These are phyloP conservation scores for Myrica gale DNA, from an alignment of 306 rosid species.

Conservation along the genomic window DNA sequence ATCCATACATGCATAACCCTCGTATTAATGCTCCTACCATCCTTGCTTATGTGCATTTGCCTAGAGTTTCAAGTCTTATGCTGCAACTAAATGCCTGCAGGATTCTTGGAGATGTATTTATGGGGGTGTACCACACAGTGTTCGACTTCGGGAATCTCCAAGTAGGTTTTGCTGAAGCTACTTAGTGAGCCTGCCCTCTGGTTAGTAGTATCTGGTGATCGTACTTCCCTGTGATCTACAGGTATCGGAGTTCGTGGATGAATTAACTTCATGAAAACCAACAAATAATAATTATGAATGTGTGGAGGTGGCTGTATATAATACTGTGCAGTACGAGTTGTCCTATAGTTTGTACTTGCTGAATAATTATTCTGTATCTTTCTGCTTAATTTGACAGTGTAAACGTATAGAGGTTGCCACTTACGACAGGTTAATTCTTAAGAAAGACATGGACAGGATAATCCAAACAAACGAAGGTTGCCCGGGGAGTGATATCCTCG, in stretches of 20 bases:
- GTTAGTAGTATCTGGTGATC: constrained; percentile 4
- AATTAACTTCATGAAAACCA: background rate
- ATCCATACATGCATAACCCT: no score
- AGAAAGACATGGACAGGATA: background rate
- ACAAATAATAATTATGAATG: background rate
- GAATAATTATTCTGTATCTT: background rate
- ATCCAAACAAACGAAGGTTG: no score
- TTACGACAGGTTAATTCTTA: background rate
- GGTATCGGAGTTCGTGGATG: background rate
- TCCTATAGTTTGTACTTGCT: background rate
- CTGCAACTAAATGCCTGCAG: constrained; percentile 42
- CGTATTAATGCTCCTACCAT: constrained; percentile 4
- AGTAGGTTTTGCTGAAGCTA: constrained; percentile 74
- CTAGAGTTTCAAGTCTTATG: background rate
- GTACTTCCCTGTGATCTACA: background rate
- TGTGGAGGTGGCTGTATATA: background rate
- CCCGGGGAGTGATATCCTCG: background rate
- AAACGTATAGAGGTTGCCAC: background rate
- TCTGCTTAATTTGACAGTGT: background rate
- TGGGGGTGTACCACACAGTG: constrained; percentile 80
- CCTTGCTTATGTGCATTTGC: background rate
- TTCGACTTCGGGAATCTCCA: constrained; percentile 67
- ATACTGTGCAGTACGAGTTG: background rate
- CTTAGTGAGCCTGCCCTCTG: constrained; percentile 20
- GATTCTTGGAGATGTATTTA: constrained; percentile 88